Conservation (phyloP, 1,284 basidiomycete species). For the Coniferiporia weirii region DNA sequence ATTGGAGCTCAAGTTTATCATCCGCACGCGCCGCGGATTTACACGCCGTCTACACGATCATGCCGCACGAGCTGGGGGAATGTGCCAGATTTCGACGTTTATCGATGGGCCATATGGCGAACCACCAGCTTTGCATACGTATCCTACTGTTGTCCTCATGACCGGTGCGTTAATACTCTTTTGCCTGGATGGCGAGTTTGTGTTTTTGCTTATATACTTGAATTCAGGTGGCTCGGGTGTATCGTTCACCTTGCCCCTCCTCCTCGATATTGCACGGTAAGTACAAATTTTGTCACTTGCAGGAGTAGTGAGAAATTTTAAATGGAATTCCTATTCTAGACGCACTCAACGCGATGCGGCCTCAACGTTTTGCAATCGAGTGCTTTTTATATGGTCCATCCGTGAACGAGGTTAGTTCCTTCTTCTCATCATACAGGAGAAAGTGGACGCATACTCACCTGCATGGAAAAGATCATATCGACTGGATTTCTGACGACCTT, state of each 20-base stretch:
- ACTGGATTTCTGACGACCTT: slow-evolving; percentile 30
- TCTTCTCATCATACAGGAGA: not conserved
- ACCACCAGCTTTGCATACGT: slow-evolving; percentile 32
- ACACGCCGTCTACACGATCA: slow-evolving; percentile 28
- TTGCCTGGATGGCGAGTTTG: too few species aligned
- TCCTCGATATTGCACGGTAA: slow-evolving; percentile 31
- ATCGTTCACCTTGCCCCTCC: slow-evolving; percentile 33
- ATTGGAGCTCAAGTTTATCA: slow-evolving; percentile 28
- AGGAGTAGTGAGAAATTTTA: not conserved
- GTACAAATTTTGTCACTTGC: slow-evolving; percentile 11
- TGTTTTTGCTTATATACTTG: not conserved
- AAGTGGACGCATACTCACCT: not conserved
- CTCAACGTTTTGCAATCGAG: slow-evolving; percentile 23
- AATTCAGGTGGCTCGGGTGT: slow-evolving; percentile 33
- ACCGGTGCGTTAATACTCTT: slow-evolving; percentile 26
- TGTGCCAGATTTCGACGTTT: slow-evolving; percentile 26
- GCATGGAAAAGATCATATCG: slow-evolving; percentile 25
- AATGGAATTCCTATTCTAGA: not conserved
- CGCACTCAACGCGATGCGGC: not conserved
- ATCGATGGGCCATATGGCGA: slow-evolving; percentile 37
- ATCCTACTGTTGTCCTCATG: slow-evolving; percentile 30
- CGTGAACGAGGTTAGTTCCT: slow-evolving; percentile 26
- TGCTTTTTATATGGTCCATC: slow-evolving; percentile 34
- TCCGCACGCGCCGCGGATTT: slow-evolving; percentile 35
- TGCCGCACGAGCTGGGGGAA: slow-evolving; percentile 20